Evolutionary conservation across 345 rosid species (phyloP).

Genomic region (Salix exigua): DNA sequence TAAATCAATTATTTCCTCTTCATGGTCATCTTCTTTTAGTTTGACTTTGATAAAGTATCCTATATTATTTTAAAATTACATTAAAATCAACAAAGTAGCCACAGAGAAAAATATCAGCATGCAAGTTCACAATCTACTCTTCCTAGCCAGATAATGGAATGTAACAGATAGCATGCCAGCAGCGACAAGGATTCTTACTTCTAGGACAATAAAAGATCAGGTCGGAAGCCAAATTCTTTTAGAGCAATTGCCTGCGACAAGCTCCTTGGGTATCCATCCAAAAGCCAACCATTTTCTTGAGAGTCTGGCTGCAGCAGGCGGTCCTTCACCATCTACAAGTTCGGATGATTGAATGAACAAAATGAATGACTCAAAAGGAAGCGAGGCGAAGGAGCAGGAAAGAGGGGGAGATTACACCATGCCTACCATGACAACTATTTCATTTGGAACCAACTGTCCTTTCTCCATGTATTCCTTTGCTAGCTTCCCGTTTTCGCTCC

Average conservation of each 20-base stretch:
- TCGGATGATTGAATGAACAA: conserved; percentile 13
- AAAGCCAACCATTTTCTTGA: conserved; percentile 81
- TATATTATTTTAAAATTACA: background rate
- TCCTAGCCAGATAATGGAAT: background rate
- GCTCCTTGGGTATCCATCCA: conserved; percentile 97
- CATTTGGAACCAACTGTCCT: conserved; percentile 72
- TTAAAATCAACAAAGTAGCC: background rate
- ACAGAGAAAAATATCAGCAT: background rate
- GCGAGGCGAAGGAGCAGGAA: background rate
- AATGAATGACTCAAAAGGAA: background rate
- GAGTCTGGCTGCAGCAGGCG: conserved; percentile 70
- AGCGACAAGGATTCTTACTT: conserved; percentile 42
- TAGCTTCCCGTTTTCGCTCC: conserved; percentile 75
- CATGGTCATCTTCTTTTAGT: background rate
- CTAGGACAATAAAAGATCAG: conserved; percentile 82
- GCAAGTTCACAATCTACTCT: background rate
- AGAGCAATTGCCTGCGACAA: conserved; percentile 81
- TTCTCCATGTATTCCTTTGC: conserved; percentile 88
- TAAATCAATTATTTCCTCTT: background rate
- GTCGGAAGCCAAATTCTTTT: conserved; percentile 53
- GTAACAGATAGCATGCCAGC: background rate
- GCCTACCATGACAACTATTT: conserved; percentile 68
- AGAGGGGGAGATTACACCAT: background rate
- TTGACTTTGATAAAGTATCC: background rate
- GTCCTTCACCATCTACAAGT: conserved; percentile 77